Base-by-base conservation (phyloP, 2,329 filamentous ascomycete genomes). In the Aspergillus latus region DNA sequence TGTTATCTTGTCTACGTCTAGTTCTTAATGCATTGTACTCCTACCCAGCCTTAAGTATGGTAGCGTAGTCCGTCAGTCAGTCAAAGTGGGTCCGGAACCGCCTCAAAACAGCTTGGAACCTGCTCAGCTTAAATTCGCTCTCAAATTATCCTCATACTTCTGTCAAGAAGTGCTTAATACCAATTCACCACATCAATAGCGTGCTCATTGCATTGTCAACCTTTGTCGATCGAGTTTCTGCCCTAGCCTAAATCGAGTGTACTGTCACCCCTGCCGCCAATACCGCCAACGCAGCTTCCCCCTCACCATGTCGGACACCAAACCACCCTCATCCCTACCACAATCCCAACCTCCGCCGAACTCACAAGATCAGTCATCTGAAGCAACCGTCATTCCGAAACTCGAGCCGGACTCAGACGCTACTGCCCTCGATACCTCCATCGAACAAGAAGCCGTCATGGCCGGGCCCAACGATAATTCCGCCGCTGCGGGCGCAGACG, bases 381-480 rank as follows among this genome's bases (percentile, higher is more conserved):
- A 66, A 36, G 48, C 58, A 21, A 56, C 62, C 8, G 50, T 66
- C 28, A 48, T 62, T 15, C 59, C 57, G 2, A 67, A 67, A 50
- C 57, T 63, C 45, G 68, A 68, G 28, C 61, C 63, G 30, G 67
- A 68, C 15, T 49, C 61, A 44, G 69, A 67, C 28, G 51, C 53
- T 29, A 49, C 59, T 34, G 66, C 70, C 32, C 56, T 72, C 52
- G 69, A 76, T 59, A 61, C 67, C 46, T 68, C 67, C 40, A 67
- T 72, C 57, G 73, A 74, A 34, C 66, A 72, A 45, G 72, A 75
- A 51, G 66, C 74, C 57, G 69, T 74, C 30, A 68, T 75, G 67
- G 66, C 65, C 63, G 63, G 67, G 49, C 59, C 48, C 26, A 60
- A 60, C 54, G 52, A 57, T 6, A 52, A 63, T 16, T 60, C 53